These are phyloP conservation scores for Cladophialophora psammophila DNA, from an alignment of 2,329 filamentous ascomycete genomes.

Conservation along the genomic window DNA sequence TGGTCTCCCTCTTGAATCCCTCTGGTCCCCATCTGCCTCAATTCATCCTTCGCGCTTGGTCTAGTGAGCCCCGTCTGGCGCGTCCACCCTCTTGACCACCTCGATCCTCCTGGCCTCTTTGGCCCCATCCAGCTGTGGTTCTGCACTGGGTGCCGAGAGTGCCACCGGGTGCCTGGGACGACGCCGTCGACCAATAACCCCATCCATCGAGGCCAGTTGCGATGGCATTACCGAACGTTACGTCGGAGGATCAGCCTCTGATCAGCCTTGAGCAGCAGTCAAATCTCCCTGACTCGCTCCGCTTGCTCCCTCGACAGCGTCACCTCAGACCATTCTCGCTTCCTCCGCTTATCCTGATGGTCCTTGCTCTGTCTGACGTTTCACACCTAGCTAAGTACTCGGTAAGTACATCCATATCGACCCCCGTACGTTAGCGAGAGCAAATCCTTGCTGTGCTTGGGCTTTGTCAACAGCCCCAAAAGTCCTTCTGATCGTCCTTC, in stretches of 20 bases:
- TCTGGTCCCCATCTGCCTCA: not conserved
- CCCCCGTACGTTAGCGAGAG: not conserved
- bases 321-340: not conserved
- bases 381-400: not conserved
- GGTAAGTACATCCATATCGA: not conserved
- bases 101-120: not conserved
- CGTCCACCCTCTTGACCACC: not conserved
- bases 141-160: not conserved
- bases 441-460: constrained; percentile 1
- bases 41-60: constrained; percentile 4
- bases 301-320: constrained; percentile 12
- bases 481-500: constrained; percentile 8
- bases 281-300: constrained; percentile 15
- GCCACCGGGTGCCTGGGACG: not conserved
- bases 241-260: constrained; percentile 7
- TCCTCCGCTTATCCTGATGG: not conserved
- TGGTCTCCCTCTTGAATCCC: too few relatives aligned
- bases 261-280: constrained; percentile 11
- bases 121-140: not conserved
- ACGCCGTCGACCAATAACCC: not conserved
- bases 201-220: not conserved
- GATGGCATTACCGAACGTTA: not conserved
- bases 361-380: constrained; percentile 9
- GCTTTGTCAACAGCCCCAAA: constrained; percentile 1
- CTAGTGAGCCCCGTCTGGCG: not conserved